Conservation (phyloP, 805 yeast species). For the Kuraishia floccosa region DNA sequence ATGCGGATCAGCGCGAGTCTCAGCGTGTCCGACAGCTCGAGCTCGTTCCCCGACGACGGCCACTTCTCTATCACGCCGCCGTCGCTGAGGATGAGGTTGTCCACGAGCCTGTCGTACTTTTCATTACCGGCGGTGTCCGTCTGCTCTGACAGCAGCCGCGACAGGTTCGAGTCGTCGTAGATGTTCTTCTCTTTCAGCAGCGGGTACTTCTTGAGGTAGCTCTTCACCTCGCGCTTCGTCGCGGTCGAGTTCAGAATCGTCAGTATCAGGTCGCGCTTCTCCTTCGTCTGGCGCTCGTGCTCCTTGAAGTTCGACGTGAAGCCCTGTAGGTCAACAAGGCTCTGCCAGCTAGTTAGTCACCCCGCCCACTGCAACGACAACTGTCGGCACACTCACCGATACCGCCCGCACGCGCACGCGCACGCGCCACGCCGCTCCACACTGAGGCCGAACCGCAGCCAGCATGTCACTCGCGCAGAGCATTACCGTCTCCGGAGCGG, state of each 20-base stretch:
- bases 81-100: conserved; percentile 11
- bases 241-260: conserved; percentile 85
- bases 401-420: no score
- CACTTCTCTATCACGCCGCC: conserved; percentile 6
- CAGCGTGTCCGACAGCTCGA: conserved; percentile 23
- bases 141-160: conserved; percentile 1
- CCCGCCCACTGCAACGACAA: no score
- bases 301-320: conserved; percentile 15
- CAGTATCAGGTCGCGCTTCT: conserved; percentile 61
- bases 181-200: conserved; percentile 21
- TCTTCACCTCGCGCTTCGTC: conserved; percentile 84
- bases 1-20: conserved; percentile 49
- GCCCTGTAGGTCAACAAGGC: conserved; percentile 2
- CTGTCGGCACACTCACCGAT: no score
- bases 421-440: no score
- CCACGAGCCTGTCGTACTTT: conserved; percentile 22
- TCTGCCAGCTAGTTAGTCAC: no score
- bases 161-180: conserved; percentile 10
- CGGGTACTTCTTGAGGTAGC: conserved; percentile 65
- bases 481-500: no score
- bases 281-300: conserved; percentile 22
- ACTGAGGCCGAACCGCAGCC: no score
- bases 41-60: conserved; percentile 4
- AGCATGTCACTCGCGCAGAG: no score
- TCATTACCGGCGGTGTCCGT: conserved; percentile 9